Base-by-base conservation (phyloP, 2,329 filamentous ascomycete species). In the Penicillium sp. region DNA sequence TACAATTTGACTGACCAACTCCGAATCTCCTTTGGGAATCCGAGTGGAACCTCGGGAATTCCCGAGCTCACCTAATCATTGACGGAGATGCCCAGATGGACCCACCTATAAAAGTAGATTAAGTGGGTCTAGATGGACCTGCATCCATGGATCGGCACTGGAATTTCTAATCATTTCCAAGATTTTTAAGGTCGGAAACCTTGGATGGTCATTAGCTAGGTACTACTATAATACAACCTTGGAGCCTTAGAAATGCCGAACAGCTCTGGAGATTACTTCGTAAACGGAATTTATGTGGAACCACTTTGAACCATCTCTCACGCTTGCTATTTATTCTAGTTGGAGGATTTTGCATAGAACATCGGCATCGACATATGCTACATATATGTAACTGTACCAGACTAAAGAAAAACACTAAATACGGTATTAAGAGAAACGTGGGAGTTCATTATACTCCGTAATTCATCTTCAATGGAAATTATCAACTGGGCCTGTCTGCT, bases 21-120 rank as follows among this genome's bases (percentile, higher is more conserved):
- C 45, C 45, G 45, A 23, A 48, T 35, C 45, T 35, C 45, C 45
- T 48, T 48, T 35, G 1, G 31, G 31, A n/a, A 13, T 48, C 29
- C 6, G 19, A 35, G 19, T 39, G 36, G 36, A 9, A 2, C 9
- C 4, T 6, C 45, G 45, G 45, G 29, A 48, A 10, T 21, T 35
- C 29, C 45, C 45, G 45, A 23, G 29, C 13, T 48, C 15, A 35
- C 13, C 29, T 17, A 48, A 48, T 35, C 27, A 15, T 23, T 38
- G 10, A 2, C 3, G 4, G 9, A n/a, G 1, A 4, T 19, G 4
- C 4, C n/a, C 36, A n/a, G 4, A 1, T 10, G 17, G 36, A 2
- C 9, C n/a, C 17, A 7, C 9, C 9, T n/a, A 27, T n/a, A 19
- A 44, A 44, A 35, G 17, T 17, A 4, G 6, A n/a, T 10, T 1